Evolutionary conservation across 2,329 filamentous ascomycete genomes (phyloP).

Genomic region (Aspergillus quadrilineatus): DNA sequence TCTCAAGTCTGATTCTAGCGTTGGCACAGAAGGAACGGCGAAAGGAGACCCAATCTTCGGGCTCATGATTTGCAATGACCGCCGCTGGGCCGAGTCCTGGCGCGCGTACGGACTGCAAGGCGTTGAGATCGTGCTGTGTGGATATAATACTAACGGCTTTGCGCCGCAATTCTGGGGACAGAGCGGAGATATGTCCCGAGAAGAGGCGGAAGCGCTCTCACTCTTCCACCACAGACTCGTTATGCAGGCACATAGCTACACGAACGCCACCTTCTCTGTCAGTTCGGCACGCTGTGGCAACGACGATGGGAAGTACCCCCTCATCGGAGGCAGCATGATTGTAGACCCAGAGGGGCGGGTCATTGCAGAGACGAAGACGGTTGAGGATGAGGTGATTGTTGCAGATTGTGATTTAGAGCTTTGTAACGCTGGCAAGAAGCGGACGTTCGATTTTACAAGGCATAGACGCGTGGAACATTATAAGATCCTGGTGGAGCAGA

Average conservation of each 20-base stretch:
- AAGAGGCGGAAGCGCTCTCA: constrained; percentile 49
- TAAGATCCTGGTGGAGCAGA: constrained; percentile 27
- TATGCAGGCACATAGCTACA: constrained; percentile 55
- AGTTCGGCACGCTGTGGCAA: constrained; percentile 51
- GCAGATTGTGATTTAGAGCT: constrained; percentile 52
- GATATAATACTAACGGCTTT: constrained; percentile 54
- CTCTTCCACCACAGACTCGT: constrained; percentile 54
- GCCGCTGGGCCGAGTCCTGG: constrained; percentile 57
- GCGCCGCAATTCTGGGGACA: constrained; percentile 49
- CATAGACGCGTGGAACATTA: constrained; percentile 35
- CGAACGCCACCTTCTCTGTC: constrained; percentile 54
- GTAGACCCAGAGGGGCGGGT: constrained; percentile 51
- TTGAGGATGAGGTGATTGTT: constrained; percentile 52
- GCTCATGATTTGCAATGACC: constrained; percentile 59
- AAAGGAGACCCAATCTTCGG: constrained; percentile 54
- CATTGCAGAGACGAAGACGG: constrained; percentile 50
- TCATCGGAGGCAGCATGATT: constrained; percentile 53
- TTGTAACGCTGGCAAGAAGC: constrained; percentile 49
- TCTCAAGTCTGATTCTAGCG: background rate
- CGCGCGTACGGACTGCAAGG: constrained; percentile 53
- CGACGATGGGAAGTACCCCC: constrained; percentile 52
- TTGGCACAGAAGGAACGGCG: constrained; percentile 11
- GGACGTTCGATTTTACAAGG: constrained; percentile 37
- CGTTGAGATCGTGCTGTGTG: constrained; percentile 49
- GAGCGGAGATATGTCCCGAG: constrained; percentile 41